These are phyloP conservation scores for Beauveria varroae DNA, from an alignment of 2,329 filamentous ascomycete genomes.

Conservation along the genomic window DNA sequence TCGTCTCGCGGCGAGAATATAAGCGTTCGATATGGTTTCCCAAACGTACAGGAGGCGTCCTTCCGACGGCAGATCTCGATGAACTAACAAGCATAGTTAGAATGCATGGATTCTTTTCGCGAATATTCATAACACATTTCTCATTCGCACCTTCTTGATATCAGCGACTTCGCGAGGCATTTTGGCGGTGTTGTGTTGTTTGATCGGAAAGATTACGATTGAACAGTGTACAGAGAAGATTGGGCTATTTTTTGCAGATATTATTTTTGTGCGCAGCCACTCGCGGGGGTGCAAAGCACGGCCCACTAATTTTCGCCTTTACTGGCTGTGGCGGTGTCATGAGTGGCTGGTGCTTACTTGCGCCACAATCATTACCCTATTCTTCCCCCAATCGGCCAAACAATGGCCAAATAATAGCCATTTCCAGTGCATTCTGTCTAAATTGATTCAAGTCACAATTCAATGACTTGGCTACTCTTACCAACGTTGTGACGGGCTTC, in stretches of 20 bases:
- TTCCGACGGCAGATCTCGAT: conserved; percentile 99
- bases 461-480: too few species aligned
- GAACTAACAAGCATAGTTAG: conserved; percentile 56
- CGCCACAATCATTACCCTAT: conserved; percentile 2
- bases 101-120: background rate
- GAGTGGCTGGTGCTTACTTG: background rate
- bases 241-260: conserved; percentile 23
- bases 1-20: background rate
- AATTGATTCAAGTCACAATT: too few species aligned
- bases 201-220: conserved; percentile 22
- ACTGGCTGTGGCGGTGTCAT: background rate
- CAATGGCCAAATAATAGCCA: background rate
- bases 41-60: conserved; percentile 92
- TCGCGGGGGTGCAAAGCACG: conserved; percentile 23
- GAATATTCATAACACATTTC: background rate
- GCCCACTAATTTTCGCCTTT: conserved; percentile 15
- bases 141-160: conserved; percentile 71
- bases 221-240: conserved; percentile 22
- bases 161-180: conserved; percentile 98
- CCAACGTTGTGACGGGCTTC: too few species aligned
- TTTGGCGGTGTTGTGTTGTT: conserved; percentile 65
- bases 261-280: conserved; percentile 25
- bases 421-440: background rate
- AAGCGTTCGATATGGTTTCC: background rate
- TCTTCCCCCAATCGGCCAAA: background rate